A percentile compares a stretch with the other conserved stretches of the same genome.
Evolutionary conservation across 306 rosid species (phyloP).

Genomic region (Sesbania bispinosa): DNA sequence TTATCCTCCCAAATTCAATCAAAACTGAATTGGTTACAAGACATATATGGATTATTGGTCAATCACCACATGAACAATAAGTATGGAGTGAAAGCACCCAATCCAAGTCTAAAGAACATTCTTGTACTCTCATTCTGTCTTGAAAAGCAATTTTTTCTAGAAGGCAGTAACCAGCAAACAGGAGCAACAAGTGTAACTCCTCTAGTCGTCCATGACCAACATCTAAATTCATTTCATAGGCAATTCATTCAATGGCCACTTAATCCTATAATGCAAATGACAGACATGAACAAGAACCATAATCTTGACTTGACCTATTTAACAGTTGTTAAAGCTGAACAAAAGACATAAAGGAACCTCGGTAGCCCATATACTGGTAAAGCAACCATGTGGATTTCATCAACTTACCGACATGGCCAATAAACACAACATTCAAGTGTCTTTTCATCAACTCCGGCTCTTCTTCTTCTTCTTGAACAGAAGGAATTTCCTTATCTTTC

Average conservation of each 20-base stretch:
- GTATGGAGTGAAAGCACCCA: neutral
- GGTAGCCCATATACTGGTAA: neutral
- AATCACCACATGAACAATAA: constrained; percentile 13
- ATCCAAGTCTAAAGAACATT: neutral
- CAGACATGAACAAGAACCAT: neutral
- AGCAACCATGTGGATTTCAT: constrained; percentile 1
- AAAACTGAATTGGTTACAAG: neutral
- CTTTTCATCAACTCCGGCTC: constrained; percentile 50
- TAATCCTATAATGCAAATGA: constrained; percentile 15
- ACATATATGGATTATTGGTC: neutral
- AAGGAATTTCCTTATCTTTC: constrained; percentile 47
- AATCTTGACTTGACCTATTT: neutral
- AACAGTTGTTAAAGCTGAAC: neutral
- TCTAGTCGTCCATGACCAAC: neutral
- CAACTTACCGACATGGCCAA: constrained; percentile 95
- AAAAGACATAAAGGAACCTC: neutral
- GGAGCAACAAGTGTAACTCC: neutral
- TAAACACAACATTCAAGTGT: constrained; percentile 89
- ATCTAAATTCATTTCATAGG: constrained; percentile 7
- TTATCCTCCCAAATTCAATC: neutral
- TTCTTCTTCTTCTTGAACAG: constrained; percentile 34
- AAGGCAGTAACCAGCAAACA: constrained; percentile 1
- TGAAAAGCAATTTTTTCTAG: neutral
- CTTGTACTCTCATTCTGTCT: neutral
- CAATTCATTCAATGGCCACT: neutral